Conservation (phyloP, 2,329 filamentous ascomycete genomes). For the Ophiostoma quercus region DNA sequence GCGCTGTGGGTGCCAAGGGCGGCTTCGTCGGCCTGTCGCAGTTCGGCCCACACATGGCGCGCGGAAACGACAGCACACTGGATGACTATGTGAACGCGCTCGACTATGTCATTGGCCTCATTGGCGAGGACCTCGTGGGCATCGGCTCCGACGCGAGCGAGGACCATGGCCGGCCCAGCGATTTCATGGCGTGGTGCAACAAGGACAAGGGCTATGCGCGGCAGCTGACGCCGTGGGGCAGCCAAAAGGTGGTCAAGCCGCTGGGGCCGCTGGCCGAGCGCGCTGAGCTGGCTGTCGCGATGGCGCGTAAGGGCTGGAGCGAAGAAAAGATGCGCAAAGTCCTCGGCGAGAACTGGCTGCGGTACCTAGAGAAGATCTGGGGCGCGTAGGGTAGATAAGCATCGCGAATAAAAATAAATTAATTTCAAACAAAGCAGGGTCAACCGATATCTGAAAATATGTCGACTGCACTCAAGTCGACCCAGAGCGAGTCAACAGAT, state of each 20-base stretch:
- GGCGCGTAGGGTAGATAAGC: constrained; percentile 17
- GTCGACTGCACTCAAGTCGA: no score
- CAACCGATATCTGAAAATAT: no score
- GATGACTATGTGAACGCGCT: constrained; percentile 40
- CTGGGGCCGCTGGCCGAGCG: constrained; percentile 36
- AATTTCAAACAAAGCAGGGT: no score
- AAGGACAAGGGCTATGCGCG: constrained; percentile 39
- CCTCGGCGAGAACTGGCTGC: constrained; percentile 38
- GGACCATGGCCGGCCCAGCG: constrained; percentile 37
- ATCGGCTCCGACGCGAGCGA: constrained; percentile 39
- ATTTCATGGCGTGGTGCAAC: constrained; percentile 41
- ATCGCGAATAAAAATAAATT: no score
- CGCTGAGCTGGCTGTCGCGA: constrained; percentile 35
- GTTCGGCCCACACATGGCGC: constrained; percentile 39
- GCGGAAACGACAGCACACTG: constrained; percentile 39
- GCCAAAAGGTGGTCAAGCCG: constrained; percentile 39
- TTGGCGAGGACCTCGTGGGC: constrained; percentile 37
- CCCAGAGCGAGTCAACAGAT: no score
- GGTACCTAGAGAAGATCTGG: constrained; percentile 37
- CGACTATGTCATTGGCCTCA: constrained; percentile 37
- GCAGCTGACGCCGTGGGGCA: constrained; percentile 38
- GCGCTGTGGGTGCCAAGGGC: constrained; percentile 35
- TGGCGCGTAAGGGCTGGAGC: constrained; percentile 38
- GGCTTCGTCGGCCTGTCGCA: constrained; percentile 39
- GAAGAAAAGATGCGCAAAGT: constrained; percentile 38